These are phyloP conservation scores for Massospora cicadina DNA, from an alignment of 371 early-diverging fungal species.

Conservation along the genomic window DNA sequence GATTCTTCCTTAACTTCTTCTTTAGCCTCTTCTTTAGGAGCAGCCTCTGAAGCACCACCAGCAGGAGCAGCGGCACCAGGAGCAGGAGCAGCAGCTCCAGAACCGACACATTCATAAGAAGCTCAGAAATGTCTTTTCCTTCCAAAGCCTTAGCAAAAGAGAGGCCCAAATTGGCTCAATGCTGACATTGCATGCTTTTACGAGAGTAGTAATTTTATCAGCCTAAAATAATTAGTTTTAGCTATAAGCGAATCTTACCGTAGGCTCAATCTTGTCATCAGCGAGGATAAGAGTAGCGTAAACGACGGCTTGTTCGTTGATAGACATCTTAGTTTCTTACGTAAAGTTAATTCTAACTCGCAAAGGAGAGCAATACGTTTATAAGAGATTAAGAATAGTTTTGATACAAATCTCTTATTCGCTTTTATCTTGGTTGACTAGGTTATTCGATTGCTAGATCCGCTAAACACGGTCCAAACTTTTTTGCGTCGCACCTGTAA, in stretches of 20 bases:
- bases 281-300: constrained; percentile 96
- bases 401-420: too few relatives aligned
- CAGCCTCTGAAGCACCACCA: constrained; percentile 29
- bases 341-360: constrained; percentile 12
- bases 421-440: too few relatives aligned
- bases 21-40: constrained; percentile 39
- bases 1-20: constrained; percentile 75
- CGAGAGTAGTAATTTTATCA: constrained; percentile 82
- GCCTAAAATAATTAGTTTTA: constrained; percentile 35
- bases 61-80: constrained; percentile 39
- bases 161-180: constrained; percentile 91
- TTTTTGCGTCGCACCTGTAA: too few relatives aligned
- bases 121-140: constrained; percentile 78
- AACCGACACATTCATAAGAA: constrained; percentile 85
- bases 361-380: constrained; percentile 10
- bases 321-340: constrained; percentile 15
- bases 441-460: too few relatives aligned
- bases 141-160: constrained; percentile 94
- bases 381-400: too few relatives aligned
- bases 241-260: constrained; percentile 37
- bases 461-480: too few relatives aligned
- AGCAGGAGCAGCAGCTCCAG: constrained; percentile 37
- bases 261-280: constrained; percentile 91
- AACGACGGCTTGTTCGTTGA: constrained; percentile 75
- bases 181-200: constrained; percentile 80